Evolutionary conservation across 1,284 basidiomycete genomes (phyloP).

Genomic region (Rhodotorula sp.): DNA sequence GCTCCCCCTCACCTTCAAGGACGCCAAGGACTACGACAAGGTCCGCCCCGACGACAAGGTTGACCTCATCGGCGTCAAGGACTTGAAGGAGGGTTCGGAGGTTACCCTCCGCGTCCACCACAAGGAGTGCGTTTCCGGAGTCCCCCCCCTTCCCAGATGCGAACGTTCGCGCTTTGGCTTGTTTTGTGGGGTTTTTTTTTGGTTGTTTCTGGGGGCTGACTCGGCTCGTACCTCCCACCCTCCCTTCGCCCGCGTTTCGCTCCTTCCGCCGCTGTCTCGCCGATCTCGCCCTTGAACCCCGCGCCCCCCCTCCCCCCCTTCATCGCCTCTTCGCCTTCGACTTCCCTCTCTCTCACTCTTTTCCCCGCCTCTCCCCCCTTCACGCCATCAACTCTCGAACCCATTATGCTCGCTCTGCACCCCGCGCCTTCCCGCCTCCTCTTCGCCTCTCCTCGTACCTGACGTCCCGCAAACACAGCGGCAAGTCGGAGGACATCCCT

Average conservation of each 20-base stretch:
- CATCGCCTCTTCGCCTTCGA: not conserved
- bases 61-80: not conserved
- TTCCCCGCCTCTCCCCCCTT: too few relatives aligned
- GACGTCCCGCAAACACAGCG: not conserved
- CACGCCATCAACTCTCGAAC: too few relatives aligned
- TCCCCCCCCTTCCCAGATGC: too few relatives aligned
- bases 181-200: too few relatives aligned
- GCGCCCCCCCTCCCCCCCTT: too few relatives aligned
- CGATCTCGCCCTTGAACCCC: not conserved
- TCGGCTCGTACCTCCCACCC: not conserved
- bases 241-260: too few relatives aligned
- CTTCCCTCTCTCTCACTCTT: too few relatives aligned
- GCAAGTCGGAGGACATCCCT: slow-evolving; percentile 38
- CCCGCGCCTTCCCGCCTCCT: too few relatives aligned
- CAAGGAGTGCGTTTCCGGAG: slow-evolving; percentile 58
- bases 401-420: too few relatives aligned
- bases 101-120: slow-evolving; percentile 71
- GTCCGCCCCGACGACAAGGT: not conserved
- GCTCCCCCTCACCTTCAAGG: slow-evolving; percentile 63
- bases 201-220: too few relatives aligned
- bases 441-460: not conserved
- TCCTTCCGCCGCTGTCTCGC: too few relatives aligned
- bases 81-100: not conserved
- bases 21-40: slow-evolving; percentile 80
- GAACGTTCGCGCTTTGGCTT: too few relatives aligned